Evolutionary conservation across 2,329 filamentous ascomycete species (phyloP).

Genomic region (Clarireedia homoeocarpa): DNA sequence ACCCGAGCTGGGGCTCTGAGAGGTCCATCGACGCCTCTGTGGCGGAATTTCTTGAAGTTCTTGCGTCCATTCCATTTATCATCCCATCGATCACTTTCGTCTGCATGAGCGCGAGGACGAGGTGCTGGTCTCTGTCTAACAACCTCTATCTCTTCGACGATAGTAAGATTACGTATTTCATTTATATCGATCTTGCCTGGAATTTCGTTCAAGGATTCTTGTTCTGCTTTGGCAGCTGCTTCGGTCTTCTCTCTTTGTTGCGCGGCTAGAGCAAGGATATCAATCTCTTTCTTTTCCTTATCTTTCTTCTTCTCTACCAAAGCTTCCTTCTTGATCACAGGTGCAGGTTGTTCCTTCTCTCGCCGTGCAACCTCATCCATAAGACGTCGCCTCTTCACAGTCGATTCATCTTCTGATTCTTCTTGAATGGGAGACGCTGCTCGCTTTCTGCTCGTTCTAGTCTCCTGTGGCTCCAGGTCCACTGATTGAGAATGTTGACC

Average conservation of each 20-base stretch:
- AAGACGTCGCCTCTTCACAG: constrained; percentile 67
- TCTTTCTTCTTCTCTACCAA: constrained; percentile 15
- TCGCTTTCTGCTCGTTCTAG: constrained; percentile 34
- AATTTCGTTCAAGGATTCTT: constrained; percentile 44
- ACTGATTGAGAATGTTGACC: constrained; percentile 14
- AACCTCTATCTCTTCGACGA: constrained; percentile 71
- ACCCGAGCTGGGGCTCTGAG: constrained; percentile 27
- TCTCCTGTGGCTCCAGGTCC: not conserved
- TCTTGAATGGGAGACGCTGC: constrained; percentile 33
- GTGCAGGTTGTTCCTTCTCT: constrained; percentile 27
- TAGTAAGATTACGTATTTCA: constrained; percentile 64
- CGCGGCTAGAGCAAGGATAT: constrained; percentile 55
- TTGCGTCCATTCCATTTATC: constrained; percentile 87
- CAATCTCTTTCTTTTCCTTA: constrained; percentile 48
- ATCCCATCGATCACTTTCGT: constrained; percentile 65
- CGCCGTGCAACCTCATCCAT: constrained; percentile 46
- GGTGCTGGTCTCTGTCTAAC: constrained; percentile 31
- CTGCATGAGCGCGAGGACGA: constrained; percentile 25
- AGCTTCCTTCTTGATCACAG: constrained; percentile 13
- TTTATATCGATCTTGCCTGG: constrained; percentile 62
- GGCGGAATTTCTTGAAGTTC: constrained; percentile 88
- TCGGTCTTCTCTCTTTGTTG: constrained; percentile 55
- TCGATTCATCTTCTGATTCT: constrained; percentile 53
- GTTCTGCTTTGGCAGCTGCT: constrained; percentile 48
- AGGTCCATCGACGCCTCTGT: constrained; percentile 41